These are phyloP conservation scores for Cotoneaster glaucophyllus DNA, from an alignment of 306 rosid species.

Conservation along the genomic window DNA sequence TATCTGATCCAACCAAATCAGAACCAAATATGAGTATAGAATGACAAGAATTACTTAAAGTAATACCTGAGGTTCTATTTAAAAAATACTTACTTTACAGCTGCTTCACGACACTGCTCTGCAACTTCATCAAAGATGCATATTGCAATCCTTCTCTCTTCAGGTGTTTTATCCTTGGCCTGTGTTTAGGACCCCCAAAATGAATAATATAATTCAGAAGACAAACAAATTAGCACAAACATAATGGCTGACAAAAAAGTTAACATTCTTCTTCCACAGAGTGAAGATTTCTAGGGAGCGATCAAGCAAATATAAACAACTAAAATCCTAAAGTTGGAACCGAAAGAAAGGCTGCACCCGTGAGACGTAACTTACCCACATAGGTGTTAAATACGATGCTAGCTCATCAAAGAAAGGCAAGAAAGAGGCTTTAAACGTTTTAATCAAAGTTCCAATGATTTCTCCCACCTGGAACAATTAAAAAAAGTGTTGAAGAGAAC, in stretches of 20 bases:
- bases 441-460: slow-evolving; percentile 88
- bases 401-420: slow-evolving; percentile 89
- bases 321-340: background rate
- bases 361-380: slow-evolving; percentile 59
- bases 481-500: slow-evolving; percentile 3
- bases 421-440: slow-evolving; percentile 92
- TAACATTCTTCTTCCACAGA: background rate
- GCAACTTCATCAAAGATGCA: slow-evolving; percentile 97
- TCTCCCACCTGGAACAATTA: slow-evolving; percentile 71
- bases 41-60: background rate
- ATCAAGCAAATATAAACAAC: background rate
- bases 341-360: background rate
- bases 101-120: slow-evolving; percentile 96
- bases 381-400: slow-evolving; percentile 83
- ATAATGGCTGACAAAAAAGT: background rate
- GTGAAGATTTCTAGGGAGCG: background rate
- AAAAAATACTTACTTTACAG: slow-evolving; percentile 48
- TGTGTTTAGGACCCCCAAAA: slow-evolving; percentile 5
- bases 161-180: slow-evolving; percentile 97
- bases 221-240: background rate
- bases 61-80: background rate
- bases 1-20: slow-evolving; percentile 52
- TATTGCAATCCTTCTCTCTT: slow-evolving; percentile 93
- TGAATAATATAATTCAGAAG: background rate
- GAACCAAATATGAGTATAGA: background rate